Evolutionary conservation across 495 filamentous ascomycete genomes (phyloP).

Genomic region (Aspergillus mulundensis): DNA sequence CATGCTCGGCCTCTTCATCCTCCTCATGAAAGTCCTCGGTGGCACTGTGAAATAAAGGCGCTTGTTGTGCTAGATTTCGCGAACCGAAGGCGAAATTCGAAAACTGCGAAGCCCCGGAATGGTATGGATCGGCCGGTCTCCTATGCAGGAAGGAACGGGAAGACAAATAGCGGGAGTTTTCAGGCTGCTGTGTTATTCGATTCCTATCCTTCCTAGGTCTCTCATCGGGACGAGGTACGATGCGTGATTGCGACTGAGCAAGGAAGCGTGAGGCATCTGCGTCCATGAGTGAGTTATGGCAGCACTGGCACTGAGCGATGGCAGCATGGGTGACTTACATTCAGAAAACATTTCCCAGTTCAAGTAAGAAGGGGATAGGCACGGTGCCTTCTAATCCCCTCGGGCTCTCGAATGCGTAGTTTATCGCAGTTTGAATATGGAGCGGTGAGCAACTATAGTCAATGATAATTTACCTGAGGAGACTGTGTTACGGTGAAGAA

Average conservation of each 20-base stretch:
- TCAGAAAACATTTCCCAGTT: conserved; percentile 79
- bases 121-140: conserved; percentile 66
- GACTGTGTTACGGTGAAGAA: background rate
- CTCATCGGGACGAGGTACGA: conserved; percentile 64
- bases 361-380: background rate
- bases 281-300: conserved; percentile 16
- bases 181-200: conserved; percentile 38
- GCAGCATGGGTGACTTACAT: conserved; percentile 60
- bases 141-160: conserved; percentile 51
- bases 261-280: conserved; percentile 95
- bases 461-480: background rate
- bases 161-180: conserved; percentile 42
- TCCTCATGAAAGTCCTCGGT: conserved; percentile 81
- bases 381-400: background rate
- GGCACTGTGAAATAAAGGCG: conserved; percentile 88
- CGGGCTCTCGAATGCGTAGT: background rate
- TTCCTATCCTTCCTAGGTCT: conserved; percentile 47
- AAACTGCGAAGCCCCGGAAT: conserved; percentile 60
- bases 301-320: background rate
- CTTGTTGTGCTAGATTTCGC: conserved; percentile 63
- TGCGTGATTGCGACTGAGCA: conserved; percentile 90
- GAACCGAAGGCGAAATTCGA: conserved; percentile 76
- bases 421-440: background rate
- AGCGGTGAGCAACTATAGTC: conserved; percentile 13
- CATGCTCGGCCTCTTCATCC: conserved; percentile 85